Base-by-base conservation (phyloP, 2,329 filamentous ascomycete genomes). In the Pseudocercospora fijiensis region DNA sequence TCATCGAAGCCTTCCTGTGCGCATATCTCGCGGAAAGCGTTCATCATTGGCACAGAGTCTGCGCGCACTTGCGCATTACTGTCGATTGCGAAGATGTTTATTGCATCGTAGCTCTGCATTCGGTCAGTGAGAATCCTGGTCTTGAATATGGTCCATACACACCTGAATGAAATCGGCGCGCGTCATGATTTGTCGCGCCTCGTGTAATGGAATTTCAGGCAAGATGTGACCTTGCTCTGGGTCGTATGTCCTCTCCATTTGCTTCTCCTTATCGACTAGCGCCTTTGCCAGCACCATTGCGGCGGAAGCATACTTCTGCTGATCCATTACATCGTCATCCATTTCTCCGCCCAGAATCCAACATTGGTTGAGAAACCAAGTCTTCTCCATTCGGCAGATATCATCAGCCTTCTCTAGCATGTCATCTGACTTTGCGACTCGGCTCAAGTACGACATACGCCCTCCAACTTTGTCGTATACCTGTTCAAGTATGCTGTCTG, bases 311-410 rank as follows among this genome's bases (percentile, higher is more conserved):
- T 92, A 97, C 77, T 98, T 97, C 75, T 98, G 92, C 77, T 97
- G 91, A 74, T 97, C 92, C 89, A 98, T 98, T 70, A 97, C 95
- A 75, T 99, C 95, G 77, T 98, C 95, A 71, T 98, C 95, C 89
- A 90, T 92, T 67, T 88, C 87, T 65, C 79, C 81, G 18, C 90
- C 90, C 1, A 93, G 82, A 60, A 92, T 90, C 81, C 89, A 90
- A 75, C 89, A 92, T 74, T 90, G 87, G 77, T 91, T 92, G 20
- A 92, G 77, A 70, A 92, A 88, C 90, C 90, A 93, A 0, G 86
- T 88, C 75, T 90, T 90, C 73, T 93, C 90, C 43, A 83, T 84
- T 37, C 85, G 80, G 72, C 85, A 89, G 68, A 93, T 92, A 20
- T 84, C 77, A 49, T 95, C 80, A 76, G 93, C 96, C 28, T 89